Conservation (phyloP, 2,329 filamentous ascomycete genomes). For the Talaromyces sp. region DNA sequence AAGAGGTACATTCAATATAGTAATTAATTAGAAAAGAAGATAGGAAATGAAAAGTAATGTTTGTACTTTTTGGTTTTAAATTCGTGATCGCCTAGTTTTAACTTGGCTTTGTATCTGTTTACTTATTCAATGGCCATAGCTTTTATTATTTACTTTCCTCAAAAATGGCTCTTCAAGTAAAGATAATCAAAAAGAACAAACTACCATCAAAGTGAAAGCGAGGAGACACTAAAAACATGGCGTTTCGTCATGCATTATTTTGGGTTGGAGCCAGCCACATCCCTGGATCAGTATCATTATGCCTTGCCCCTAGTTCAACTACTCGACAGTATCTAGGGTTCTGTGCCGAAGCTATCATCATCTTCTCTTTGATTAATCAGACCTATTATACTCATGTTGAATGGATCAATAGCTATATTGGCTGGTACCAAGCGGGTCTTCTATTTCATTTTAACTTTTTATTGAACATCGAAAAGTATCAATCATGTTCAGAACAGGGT, state of each 20-base stretch:
- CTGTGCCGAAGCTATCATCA: not conserved
- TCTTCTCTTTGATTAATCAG: not conserved
- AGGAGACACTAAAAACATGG: not conserved
- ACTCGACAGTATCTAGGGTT: not conserved
- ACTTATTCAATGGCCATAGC: not conserved
- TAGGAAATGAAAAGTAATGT: no score
- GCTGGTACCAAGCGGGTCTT: not conserved
- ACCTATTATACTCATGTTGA: not conserved
- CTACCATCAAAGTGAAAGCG: not conserved
- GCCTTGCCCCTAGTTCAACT: not conserved
- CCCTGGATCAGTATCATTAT: not conserved
- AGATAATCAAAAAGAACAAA: no score
- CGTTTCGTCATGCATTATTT: not conserved
- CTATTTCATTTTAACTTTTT: not conserved
- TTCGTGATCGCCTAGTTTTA: no score
- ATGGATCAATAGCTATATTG: not conserved
- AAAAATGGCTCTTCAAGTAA: no score
- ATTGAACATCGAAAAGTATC: not conserved
- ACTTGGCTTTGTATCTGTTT: no score
- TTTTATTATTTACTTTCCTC: not conserved
- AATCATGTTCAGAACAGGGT: not conserved
- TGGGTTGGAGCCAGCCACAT: not conserved
- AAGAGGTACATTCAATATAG: no score
- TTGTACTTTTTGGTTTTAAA: no score
- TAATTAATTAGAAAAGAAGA: no score